phyloP scores from a whole-genome alignment of 2,329 filamentous ascomycete genomes.

The Aspergillus clavatus region DNA sequence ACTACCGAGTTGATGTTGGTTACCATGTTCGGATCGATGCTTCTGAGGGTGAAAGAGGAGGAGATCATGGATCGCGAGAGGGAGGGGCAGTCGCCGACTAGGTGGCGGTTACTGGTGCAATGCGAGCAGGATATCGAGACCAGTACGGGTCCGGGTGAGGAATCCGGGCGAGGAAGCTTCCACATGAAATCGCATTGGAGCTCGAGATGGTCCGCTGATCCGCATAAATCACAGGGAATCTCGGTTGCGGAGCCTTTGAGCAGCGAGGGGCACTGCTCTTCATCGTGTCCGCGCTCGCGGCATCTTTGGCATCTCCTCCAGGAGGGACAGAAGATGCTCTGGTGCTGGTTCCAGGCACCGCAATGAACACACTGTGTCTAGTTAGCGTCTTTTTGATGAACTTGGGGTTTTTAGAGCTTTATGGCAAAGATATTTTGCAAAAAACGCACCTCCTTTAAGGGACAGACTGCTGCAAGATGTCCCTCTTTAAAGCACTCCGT shows the following conservation, averaged over 20 bases:
- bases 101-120: slow-evolving; percentile 41
- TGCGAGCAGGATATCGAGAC: slow-evolving; percentile 43
- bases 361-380: slow-evolving; percentile 39
- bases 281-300: slow-evolving; percentile 57
- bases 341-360: slow-evolving; percentile 37
- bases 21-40: slow-evolving; percentile 33
- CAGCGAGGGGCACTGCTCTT: slow-evolving; percentile 52
- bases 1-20: slow-evolving; percentile 35
- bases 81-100: slow-evolving; percentile 43
- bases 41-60: slow-evolving; percentile 38
- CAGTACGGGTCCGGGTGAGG: slow-evolving; percentile 25
- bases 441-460: slow-evolving; percentile 37
- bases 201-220: slow-evolving; percentile 54
- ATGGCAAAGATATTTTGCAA: too few species aligned
- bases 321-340: slow-evolving; percentile 36
- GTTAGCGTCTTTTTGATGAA: background rate
- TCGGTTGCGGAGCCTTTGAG: slow-evolving; percentile 51
- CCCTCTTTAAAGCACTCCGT: slow-evolving; percentile 40
- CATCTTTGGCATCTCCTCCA: slow-evolving; percentile 51
- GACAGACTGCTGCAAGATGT: slow-evolving; percentile 42
- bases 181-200: slow-evolving; percentile 57
- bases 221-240: slow-evolving; percentile 59
- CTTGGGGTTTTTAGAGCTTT: background rate
- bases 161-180: slow-evolving; percentile 36
- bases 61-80: slow-evolving; percentile 24